Conservation (phyloP, 306 rosid species). For the Senna tora region DNA sequence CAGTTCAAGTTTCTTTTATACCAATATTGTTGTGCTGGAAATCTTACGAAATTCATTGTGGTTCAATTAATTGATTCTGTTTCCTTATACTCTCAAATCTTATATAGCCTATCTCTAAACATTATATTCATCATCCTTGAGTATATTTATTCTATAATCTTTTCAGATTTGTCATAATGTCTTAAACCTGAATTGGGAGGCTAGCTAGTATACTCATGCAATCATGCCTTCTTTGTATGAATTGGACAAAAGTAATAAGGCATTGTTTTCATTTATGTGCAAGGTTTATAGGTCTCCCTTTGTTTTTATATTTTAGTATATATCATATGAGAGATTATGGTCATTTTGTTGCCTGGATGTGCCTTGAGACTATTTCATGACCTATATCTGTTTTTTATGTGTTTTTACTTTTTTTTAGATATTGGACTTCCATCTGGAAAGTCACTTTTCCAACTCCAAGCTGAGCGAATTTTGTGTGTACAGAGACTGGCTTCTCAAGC, state of each 20-base stretch:
- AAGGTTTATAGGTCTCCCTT: conserved; percentile 11
- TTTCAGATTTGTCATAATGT: conserved; percentile 2
- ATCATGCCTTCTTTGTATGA: neutral
- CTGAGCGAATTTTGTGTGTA: conserved; percentile 89
- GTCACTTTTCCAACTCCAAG: conserved; percentile 97
- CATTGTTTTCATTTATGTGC: conserved; percentile 29
- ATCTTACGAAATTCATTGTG: conserved; percentile 11
- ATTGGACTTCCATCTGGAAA: conserved; percentile 99
- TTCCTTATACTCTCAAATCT: conserved; percentile 24
- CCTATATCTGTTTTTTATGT: neutral
- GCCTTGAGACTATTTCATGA: conserved; percentile 22
- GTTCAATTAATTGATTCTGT: conserved; percentile 23
- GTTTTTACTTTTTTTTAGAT: conserved; percentile 53
- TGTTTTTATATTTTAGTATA: conserved; percentile 19
- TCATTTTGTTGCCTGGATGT: conserved; percentile 15
- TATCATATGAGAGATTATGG: conserved; percentile 24
- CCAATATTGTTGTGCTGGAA: conserved; percentile 17
- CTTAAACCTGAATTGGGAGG: conserved; percentile 11
- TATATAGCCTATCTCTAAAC: neutral
- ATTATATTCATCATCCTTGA: conserved; percentile 18
- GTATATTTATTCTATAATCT: neutral
- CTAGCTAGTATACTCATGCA: conserved; percentile 13
- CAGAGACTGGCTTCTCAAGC: conserved; percentile 91
- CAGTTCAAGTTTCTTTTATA: conserved; percentile 40
- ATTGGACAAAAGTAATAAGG: conserved; percentile 15